Evolutionary conservation across 75 land plant species (phyloP).

Genomic region (Pseudotsuga menziesii): DNA sequence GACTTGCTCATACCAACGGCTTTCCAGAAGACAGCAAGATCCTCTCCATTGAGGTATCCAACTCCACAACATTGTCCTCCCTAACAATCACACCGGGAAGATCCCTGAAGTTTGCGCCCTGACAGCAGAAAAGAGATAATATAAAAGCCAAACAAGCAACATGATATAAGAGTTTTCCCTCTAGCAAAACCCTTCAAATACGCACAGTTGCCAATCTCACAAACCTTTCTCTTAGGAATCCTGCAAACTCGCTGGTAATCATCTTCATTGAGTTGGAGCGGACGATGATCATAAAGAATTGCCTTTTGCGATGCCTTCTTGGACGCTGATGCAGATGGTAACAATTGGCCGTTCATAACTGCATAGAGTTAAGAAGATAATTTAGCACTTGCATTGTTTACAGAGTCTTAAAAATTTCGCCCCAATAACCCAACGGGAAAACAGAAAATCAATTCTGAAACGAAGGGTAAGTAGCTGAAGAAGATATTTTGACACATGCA

Average conservation of each 20-base stretch:
- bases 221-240: constrained; percentile 79
- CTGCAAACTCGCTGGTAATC: constrained; percentile 66
- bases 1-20: constrained; percentile 58
- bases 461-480: too few relatives aligned
- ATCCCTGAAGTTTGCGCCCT: constrained; percentile 91
- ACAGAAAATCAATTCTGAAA: too few relatives aligned
- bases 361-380: not conserved
- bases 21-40: constrained; percentile 61
- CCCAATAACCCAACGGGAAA: too few relatives aligned
- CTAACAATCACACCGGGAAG: constrained; percentile 67
- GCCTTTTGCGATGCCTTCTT: constrained; percentile 14
- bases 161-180: not conserved
- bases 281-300: constrained; percentile 68
- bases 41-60: constrained; percentile 53
- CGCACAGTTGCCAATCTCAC: not conserved
- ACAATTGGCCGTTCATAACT: constrained; percentile 13
- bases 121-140: not conserved
- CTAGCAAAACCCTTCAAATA: not conserved
- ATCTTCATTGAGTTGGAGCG: constrained; percentile 58
- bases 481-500: too few relatives aligned
- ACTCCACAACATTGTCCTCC: constrained; percentile 40
- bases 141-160: not conserved
- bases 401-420: too few relatives aligned
- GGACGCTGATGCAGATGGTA: not conserved
- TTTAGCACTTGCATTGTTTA: not conserved